Evolutionary conservation across 1,284 basidiomycete species (phyloP), one percentile per base, ranked within the genome.

Genomic region (Prillingera fragicola): DNA sequence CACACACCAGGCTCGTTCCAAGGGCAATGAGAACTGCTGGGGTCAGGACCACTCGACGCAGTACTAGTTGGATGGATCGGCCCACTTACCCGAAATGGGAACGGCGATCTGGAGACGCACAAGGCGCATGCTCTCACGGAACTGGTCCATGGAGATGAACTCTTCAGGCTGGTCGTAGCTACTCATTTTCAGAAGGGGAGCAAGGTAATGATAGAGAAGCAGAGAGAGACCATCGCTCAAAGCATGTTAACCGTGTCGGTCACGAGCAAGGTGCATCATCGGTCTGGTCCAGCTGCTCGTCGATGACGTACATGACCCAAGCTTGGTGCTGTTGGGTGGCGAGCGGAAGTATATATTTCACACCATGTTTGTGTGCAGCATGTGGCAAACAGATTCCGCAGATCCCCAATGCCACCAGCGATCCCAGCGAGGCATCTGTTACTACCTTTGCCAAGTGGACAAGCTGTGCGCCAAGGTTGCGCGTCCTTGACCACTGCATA

Each of bases 51-150:
- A 28, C 9, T 8, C 26, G 26, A 28, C 26, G 9, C 9, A 28
- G 26, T 28, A 9, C 5, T 17, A 34, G 14, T 15, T 19, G n/a
- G 21, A 21, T 15, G 12, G 19, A 10, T 22, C 33, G 4, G 14
- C n/a, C 15, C 18, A 4, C 33, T 38, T 21, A 1, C 12, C 23
- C 82, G 76, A 15, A 2, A 90, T 73, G 0, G 87, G 87, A 0
- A 85, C 83, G 31, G 85, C 70, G 23, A 87, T 83, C 67, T 87
- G 84, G 8, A 87, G 74, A 37, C 84, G 79, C 41, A 65, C 62
- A 25, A 70, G 58, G 21, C 57, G 55, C 65, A 72, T 71, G 27
- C 54, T 63, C 43, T 60, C 56, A 25, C 58, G 41, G 54, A 71
- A 68, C 52, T 70, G 62, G 8, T 54, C 55, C 13, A 59, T 59